phyloP scores from a whole-genome alignment of 164 flowering plant genomes.

The Tinospora cordifolia region DNA sequence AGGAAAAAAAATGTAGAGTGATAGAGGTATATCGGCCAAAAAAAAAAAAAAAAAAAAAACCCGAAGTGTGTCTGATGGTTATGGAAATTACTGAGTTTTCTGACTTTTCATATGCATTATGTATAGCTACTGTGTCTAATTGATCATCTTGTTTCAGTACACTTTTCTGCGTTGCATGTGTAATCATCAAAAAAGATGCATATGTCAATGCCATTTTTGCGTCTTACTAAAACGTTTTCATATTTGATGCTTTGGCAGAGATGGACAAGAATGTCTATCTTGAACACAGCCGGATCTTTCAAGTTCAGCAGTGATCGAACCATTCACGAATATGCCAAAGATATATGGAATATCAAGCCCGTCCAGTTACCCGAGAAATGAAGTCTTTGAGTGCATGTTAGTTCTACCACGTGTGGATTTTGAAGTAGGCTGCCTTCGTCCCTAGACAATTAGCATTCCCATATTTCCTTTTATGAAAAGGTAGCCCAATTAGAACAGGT shows the following conservation, averaged over 20 bases:
- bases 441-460: background rate
- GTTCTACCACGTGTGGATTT: background rate
- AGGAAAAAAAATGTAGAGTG: too few relatives aligned
- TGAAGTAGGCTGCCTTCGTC: background rate
- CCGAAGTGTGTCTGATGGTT: too few relatives aligned
- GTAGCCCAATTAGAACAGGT: background rate
- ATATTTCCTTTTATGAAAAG: background rate
- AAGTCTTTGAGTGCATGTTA: background rate
- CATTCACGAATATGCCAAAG: slow-evolving; percentile 73
- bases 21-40: too few relatives aligned
- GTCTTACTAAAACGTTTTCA: too few relatives aligned
- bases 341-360: slow-evolving; percentile 77
- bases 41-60: too few relatives aligned
- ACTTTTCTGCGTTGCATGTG: background rate
- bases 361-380: slow-evolving; percentile 38
- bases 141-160: too few relatives aligned
- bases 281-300: slow-evolving; percentile 85
- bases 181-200: background rate
- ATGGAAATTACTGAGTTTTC: too few relatives aligned
- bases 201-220: background rate
- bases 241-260: too few relatives aligned
- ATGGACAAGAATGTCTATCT: slow-evolving; percentile 84
- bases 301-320: slow-evolving; percentile 96
- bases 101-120: too few relatives aligned
- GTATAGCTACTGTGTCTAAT: too few relatives aligned